Conservation (phyloP, 768 basidiomycete genomes). For the Lentinula guzmanii region DNA sequence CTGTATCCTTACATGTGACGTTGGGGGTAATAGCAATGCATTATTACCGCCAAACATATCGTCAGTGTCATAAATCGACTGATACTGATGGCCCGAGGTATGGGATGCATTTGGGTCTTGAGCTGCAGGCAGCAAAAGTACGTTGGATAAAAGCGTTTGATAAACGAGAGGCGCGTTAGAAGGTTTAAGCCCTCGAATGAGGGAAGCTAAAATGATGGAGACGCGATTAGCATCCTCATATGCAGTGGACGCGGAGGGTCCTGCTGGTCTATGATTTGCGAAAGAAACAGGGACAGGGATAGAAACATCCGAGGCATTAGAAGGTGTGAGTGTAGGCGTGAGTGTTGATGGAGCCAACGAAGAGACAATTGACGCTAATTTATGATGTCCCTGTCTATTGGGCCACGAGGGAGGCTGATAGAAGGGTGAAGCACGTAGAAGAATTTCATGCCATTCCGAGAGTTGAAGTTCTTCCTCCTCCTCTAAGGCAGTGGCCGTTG, state of each 20-base stretch:
- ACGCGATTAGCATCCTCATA: conserved; percentile 1
- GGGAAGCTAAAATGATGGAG: conserved; percentile 56
- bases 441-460: conserved; percentile 7
- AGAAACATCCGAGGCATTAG: conserved; percentile 1
- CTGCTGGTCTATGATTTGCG: background rate
- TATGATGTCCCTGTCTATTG: background rate
- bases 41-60: background rate
- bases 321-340: background rate
- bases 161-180: conserved; percentile 62
- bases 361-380: background rate
- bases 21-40: conserved; percentile 57
- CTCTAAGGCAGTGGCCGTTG: background rate
- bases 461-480: background rate
- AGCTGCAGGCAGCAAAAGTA: conserved; percentile 66
- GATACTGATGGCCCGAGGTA: background rate
- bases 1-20: conserved; percentile 63
- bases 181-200: conserved; percentile 30
- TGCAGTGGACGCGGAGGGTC: background rate
- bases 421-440: background rate
- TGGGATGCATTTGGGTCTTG: conserved; percentile 55
- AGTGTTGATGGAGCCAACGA: background rate
- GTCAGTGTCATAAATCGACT: background rate
- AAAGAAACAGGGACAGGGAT: background rate
- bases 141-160: conserved; percentile 59
- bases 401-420: background rate